phyloP scores from a whole-genome alignment of 2,329 filamentous ascomycete genomes.

The Cladophialophora bantiana region DNA sequence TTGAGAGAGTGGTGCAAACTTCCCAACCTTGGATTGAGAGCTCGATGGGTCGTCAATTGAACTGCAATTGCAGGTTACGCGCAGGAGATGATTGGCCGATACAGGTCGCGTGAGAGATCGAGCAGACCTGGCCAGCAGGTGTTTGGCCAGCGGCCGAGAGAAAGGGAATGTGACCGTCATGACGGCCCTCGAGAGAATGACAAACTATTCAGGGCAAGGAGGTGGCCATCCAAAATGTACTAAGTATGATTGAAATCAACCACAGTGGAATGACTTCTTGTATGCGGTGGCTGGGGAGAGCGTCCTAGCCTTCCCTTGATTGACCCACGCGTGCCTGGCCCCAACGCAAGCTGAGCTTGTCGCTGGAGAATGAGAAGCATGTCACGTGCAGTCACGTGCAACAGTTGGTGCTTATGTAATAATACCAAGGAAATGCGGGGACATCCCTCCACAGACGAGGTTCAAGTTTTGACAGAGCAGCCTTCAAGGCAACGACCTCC shows the following conservation, averaged over 20 bases:
- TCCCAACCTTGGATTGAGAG: conserved; percentile 9
- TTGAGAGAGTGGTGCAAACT: conserved; percentile 38
- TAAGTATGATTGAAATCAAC: conserved; percentile 27
- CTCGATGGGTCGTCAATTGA: conserved; percentile 33
- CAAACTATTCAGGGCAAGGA: conserved; percentile 25
- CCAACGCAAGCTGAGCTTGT: conserved; percentile 14
- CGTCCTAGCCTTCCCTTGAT: neutral
- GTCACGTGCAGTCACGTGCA: conserved; percentile 16
- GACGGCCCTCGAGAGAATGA: conserved; percentile 19
- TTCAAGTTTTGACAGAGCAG: neutral
- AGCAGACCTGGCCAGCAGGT: conserved; percentile 32
- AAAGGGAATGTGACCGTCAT: conserved; percentile 35
- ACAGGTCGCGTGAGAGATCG: conserved; percentile 39
- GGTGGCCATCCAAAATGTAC: conserved; percentile 13
- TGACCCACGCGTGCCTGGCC: conserved; percentile 1
- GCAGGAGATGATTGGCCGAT: conserved; percentile 33
- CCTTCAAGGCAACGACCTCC: neutral
- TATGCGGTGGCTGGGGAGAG: conserved; percentile 30
- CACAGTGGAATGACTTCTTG: neutral
- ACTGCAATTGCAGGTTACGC: conserved; percentile 35
- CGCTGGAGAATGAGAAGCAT: neutral
- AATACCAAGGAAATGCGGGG: conserved; percentile 11
- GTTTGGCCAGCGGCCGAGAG: conserved; percentile 34
- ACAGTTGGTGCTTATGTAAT: neutral
- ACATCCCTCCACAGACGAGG: neutral